Evolutionary conservation across 768 basidiomycete genomes (phyloP), one percentile per base, ranked within the genome.

Genomic region (Pisolithus microcarpus): DNA sequence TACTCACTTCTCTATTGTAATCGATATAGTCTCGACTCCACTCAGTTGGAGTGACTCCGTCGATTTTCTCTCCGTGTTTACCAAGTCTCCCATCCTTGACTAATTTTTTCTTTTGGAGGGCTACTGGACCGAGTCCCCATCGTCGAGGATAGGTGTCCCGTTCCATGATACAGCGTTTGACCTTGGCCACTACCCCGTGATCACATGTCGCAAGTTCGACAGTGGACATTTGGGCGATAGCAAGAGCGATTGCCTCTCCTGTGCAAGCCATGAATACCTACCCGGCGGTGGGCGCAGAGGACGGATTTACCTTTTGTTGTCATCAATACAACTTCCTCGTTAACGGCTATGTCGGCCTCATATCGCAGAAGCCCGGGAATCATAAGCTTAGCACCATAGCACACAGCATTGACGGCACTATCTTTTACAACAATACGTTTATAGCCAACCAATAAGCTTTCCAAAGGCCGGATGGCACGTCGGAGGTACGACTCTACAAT

Each of bases 301-400:
- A 47, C 19, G 34, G 36, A 56, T 57, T 13, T 55, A 82, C 93
- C 95, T 77, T 98, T 98, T 37, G 95, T 98, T 46, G 95, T 98
- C 93, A 98, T 98, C 56, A 98, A 72, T 40, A 98, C 94, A 38
- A 98, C 85, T 68, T 98, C 95, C 68, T 98, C 95, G 65, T 95
- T 81, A 49, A 96, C 71, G 56, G 91, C 82, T 57, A 98, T 98
- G 65, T 96, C 95, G 36, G 84, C 82, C 68, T 97, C 92, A 67
- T 97, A 99, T 61, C 96, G 89, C 50, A 99, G 77, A 40, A 99
- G 78, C 67, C 96, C 96, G 57, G 96, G 96, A 60, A 99, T 92
- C 96, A 99, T 99, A 63, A 99, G 85, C 70, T 98, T 97, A 51
- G 96, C 96, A 56, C 96, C 96, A 69, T 99, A 98, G 74, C 95